Base-by-base conservation (phyloP, 2,329 filamentous ascomycete genomes). In the Hymenoscyphus fraxineus region DNA sequence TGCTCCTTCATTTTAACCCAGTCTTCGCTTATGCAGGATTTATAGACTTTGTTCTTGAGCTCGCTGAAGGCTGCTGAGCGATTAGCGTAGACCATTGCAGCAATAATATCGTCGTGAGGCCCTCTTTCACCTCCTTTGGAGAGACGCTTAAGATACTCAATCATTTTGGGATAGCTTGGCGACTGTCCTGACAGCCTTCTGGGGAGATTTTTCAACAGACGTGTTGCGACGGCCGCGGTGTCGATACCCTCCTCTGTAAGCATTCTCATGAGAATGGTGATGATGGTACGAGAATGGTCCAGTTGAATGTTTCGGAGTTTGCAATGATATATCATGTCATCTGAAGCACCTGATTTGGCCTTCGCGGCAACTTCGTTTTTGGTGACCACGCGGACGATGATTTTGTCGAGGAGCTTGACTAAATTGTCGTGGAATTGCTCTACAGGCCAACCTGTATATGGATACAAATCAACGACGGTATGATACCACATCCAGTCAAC, bases 291-390 rank as follows among this genome's bases (percentile, higher is more conserved):
- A 3, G 67, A 71, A 58, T 71, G 68, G 0, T 66, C 66, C 6
- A 71, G 67, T 44, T 71, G 69, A 40, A 70, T 68, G 56, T 72
- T 72, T 13, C 69, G 69, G 32, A 69, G 64, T 19, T 66, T 65
- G 69, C 68, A 71, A 44, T 65, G 66, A 15, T 69, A 62, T 6
- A 67, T 58, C 65, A 71, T 40, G 41, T 1, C 10, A n/a, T 51
- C 16, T 10, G 44, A n/a, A 51, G 9, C 9, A 22, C 7, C 1
- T 7, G 44, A 51, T 51, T 51, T 51, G 1, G 12, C 4, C n/a
- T 51, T 19, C 12, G 19, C 3, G 15, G 6, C 6, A 9, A 62
- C 57, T 40, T 71, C 69, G 55, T 67, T 70, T 60, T 69, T 70
- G 6, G 67, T 70, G 19, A 70, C 47, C 2, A 70, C 64, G 2